These are phyloP conservation scores for Cyclocybe aegerita DNA, from an alignment of 768 basidiomycete genomes.

Conservation along the genomic window DNA sequence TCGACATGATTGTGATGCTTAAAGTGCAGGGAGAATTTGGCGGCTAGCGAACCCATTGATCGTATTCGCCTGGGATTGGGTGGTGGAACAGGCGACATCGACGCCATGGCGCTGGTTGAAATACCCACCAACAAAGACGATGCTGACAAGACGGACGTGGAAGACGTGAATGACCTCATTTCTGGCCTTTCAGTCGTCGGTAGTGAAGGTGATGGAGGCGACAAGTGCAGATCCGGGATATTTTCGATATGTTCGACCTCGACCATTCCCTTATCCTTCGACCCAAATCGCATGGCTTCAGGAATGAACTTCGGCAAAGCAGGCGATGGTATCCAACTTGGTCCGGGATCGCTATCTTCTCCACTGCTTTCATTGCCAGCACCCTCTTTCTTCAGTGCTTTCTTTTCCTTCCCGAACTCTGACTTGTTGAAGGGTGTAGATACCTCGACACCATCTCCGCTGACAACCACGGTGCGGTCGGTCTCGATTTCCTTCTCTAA, in stretches of 20 bases:
- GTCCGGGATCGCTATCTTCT: slow-evolving; percentile 36
- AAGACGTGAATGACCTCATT: slow-evolving; percentile 7
- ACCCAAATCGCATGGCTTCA: slow-evolving; percentile 17
- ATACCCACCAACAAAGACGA: not conserved
- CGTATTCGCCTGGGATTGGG: slow-evolving; percentile 19
- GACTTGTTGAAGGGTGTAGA: slow-evolving; percentile 38
- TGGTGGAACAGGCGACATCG: not conserved
- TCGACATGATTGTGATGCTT: not conserved
- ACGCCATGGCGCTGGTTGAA: not conserved
- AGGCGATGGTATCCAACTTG: slow-evolving; percentile 53
- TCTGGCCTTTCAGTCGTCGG: slow-evolving; percentile 10
- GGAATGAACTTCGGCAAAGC: slow-evolving; percentile 15
- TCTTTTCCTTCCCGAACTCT: slow-evolving; percentile 25
- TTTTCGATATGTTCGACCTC: slow-evolving; percentile 19
- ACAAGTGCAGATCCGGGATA: slow-evolving; percentile 16
- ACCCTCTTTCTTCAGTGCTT: not conserved
- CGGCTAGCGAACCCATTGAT: slow-evolving; percentile 3
- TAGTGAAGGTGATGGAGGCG: slow-evolving; percentile 9
- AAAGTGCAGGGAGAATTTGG: slow-evolving; percentile 7
- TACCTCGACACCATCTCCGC: slow-evolving; percentile 69
- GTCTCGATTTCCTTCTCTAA: slow-evolving; percentile 73
- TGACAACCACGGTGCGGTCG: slow-evolving; percentile 63
- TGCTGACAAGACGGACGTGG: slow-evolving; percentile 8
- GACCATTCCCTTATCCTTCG: slow-evolving; percentile 11
- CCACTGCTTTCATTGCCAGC: slow-evolving; percentile 10